Evolutionary conservation across 495 filamentous ascomycete species (phyloP), one percentile per base, ranked within the genome.

Genomic region (Aspergillus avenaceus): DNA sequence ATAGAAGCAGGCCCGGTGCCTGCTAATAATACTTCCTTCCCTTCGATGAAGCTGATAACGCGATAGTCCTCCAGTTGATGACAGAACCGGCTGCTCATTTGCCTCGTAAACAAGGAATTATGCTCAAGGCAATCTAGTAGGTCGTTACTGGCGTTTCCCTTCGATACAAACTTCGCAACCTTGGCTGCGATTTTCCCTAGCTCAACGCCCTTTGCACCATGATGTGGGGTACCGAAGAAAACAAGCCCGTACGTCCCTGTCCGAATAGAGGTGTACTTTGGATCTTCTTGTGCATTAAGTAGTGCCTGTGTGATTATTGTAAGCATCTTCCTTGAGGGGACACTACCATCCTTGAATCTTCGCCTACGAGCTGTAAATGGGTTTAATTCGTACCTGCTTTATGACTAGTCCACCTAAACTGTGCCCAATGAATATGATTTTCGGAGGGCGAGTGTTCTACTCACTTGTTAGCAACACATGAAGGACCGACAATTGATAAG

Each of bases 211-310:
- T 70, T 73, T 0, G 67, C 59, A 4, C 73, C 73, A 25, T 67
- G 61, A 45, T 77, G 73, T 13, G 73, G 72, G 13, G 70, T 73
- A 0, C 71, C 73, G 41, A 77, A 77, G 53, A 77, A 75, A 7
- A 75, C 69, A 1, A 77, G 58, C 0, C 68, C 72, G 7, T 55
- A 64, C 23, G 69, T 74, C n/a, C 63, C 60, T 9, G 52, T 61
- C 23, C 65, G 62, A 32, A 76, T 75, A 2, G 64, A 55, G 5
- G 54, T 61, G 40, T 73, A 70, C 32, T 67, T 67, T 6, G 64
- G 63, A 43, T 73, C 65, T 57, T 72, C 69, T 22, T 67, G 69
- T 3, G 70, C 66, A 45, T 76, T 70, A 4, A 74, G 45, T 16
- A 76, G 54, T 1, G 70, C 67, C 72, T 74, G 40, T 34, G 12